These are phyloP conservation scores for Russula compacta DNA, from an alignment of 768 basidiomycete species.

Conservation along the genomic window DNA sequence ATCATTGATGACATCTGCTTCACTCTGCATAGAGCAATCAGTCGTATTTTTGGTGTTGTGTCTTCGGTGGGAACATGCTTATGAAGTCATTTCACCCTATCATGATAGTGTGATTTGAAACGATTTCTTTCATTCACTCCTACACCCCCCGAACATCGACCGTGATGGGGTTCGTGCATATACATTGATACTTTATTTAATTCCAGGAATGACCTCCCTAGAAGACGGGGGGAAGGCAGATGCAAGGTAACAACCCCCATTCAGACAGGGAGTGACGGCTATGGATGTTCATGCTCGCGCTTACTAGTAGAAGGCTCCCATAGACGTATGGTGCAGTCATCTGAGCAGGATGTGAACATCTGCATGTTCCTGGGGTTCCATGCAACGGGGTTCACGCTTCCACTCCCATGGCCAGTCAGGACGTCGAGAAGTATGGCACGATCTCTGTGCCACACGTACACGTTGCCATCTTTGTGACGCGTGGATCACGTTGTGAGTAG, in stretches of 20 bases:
- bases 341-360: conserved; percentile 95
- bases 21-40: background rate
- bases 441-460: conserved; percentile 94
- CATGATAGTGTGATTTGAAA: background rate
- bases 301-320: conserved; percentile 53
- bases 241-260: background rate
- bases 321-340: conserved; percentile 84
- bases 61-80: conserved; percentile 7
- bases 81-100: conserved; percentile 8
- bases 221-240: background rate
- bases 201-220: background rate
- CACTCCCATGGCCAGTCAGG: conserved; percentile 76
- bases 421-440: conserved; percentile 76
- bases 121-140: background rate
- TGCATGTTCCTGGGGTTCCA: conserved; percentile 88
- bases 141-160: background rate
- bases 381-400: conserved; percentile 90
- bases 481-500: conserved; percentile 10
- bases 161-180: background rate
- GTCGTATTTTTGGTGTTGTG: background rate
- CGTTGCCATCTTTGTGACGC: conserved; percentile 61
- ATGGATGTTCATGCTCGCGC: conserved; percentile 2
- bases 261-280: background rate
- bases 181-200: background rate
- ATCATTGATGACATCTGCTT: background rate